These are phyloP conservation scores for Suhomyces tanzawaensis DNA, from an alignment of 805 yeast species.

Conservation along the genomic window DNA sequence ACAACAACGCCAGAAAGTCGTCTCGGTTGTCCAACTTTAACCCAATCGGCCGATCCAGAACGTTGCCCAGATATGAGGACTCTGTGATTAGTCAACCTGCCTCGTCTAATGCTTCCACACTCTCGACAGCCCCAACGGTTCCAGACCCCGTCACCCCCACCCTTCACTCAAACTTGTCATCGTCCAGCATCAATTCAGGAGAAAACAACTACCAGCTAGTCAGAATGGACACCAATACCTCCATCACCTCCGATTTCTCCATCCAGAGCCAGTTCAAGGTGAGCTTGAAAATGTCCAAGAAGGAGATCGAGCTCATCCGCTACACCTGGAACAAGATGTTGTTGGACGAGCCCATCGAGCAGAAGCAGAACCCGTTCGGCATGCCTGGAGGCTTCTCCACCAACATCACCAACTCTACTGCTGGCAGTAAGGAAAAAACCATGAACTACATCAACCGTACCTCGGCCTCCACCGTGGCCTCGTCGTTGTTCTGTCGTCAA, in stretches of 20 bases:
- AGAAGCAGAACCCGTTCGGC: conserved; percentile 14
- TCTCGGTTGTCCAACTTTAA: conserved; percentile 13
- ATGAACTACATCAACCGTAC: conserved; percentile 13
- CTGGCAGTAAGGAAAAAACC: conserved; percentile 11
- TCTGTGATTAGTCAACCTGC: not conserved
- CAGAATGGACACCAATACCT: conserved; percentile 14
- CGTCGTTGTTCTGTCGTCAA: conserved; percentile 69
- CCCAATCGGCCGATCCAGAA: conserved; percentile 9
- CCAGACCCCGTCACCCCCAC: not conserved
- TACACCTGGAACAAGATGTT: conserved; percentile 46
- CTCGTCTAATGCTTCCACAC: not conserved
- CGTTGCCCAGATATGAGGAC: conserved; percentile 8
- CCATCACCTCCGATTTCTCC: conserved; percentile 14
- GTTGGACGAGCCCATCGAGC: conserved; percentile 30
- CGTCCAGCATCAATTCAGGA: conserved; percentile 6
- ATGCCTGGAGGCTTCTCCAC: conserved; percentile 41
- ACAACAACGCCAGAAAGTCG: conserved; percentile 6
- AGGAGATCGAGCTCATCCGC: conserved; percentile 45
- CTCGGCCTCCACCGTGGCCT: conserved; percentile 24
- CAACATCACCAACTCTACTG: conserved; percentile 1
- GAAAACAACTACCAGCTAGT: conserved; percentile 16
- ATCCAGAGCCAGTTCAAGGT: conserved; percentile 17
- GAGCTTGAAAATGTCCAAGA: conserved; percentile 18
- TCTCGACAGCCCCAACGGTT: not conserved
- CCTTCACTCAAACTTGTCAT: not conserved